Base-by-base conservation (phyloP, 1,284 basidiomycete genomes). In the Fomitopsis pinicola region DNA sequence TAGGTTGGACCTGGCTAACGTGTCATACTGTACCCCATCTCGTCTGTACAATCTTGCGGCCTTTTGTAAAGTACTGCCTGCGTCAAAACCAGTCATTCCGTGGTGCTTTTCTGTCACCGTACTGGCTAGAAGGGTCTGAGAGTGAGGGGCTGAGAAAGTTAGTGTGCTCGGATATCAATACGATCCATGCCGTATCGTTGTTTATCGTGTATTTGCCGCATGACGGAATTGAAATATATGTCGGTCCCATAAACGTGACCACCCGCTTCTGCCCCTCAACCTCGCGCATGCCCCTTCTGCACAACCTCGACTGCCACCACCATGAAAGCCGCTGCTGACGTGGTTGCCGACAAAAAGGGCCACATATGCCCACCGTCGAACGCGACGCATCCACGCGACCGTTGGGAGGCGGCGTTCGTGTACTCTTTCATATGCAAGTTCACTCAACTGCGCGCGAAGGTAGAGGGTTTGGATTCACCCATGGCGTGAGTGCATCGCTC, bases 371-470 rank as follows among this genome's bases (percentile, higher is more conserved):
- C 89, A 15, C 86, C 88, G 19, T 89, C 88, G 30, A 79, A 80
- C 69, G 89, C 88, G 42, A 81, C 71, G 54, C 89, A 91, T 77
- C 91, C 91, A 42, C 80, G 80, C 60, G 87, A 88, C 76, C 87
- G 88, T 73, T 93, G 91, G 91, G 91, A 93, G 77, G 84, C 87
- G n/a, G 75, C 90, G 66, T 93, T 91, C 73, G 83, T 93, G 45
- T 93, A 91, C 73, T 82, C 85, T 33, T 93, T 93, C 78, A 86
- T 93, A 67, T 84, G 82, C 77, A 90, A 85, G 74, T 93, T 91
- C 77, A 91, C 89, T 26, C 79, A 82, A 73, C 77, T 92, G 65
- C 83, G 83, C 67, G 77, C 79, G 61, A 91, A 90, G 75, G 78
- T 89, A 35, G 88, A 91, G 72, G 89, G 90, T 58, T 76, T 93